Percentiles rank a stretch among this genome's conserved stretches.
These are phyloP conservation scores for Lithocarpus polystachyus DNA, from an alignment of 306 rosid species.

Conservation along the genomic window DNA sequence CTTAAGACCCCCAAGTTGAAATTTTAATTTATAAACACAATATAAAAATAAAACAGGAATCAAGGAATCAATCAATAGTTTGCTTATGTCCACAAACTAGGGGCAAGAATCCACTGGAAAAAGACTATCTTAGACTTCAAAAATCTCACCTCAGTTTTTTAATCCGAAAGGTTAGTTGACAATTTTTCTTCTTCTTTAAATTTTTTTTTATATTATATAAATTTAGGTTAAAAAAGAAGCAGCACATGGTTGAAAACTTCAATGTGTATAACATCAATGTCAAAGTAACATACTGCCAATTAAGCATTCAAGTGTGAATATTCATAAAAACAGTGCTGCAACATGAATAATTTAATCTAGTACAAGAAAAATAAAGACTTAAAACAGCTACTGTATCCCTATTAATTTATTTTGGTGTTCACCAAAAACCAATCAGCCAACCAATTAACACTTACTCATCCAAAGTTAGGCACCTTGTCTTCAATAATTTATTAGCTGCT, in stretches of 20 bases:
- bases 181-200: neutral
- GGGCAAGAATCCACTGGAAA: neutral
- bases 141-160: neutral
- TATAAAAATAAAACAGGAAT: too few species aligned
- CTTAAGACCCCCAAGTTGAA: too few species aligned
- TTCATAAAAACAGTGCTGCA: neutral
- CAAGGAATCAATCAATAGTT: too few species aligned
- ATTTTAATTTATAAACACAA: too few species aligned
- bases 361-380: neutral
- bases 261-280: neutral
- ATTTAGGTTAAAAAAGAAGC: neutral
- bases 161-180: neutral
- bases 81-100: neutral
- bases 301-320: neutral
- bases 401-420: neutral
- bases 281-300: neutral
- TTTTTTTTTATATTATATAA: too few species aligned
- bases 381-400: neutral
- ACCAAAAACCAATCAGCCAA: neutral
- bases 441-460: neutral
- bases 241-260: neutral
- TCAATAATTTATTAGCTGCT: too few species aligned
- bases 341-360: neutral
- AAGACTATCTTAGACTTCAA: neutral
- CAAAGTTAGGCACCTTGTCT: too few species aligned